These are phyloP conservation scores for Diutina catenulata DNA, from an alignment of 1,139 yeast species.

Conservation along the genomic window DNA sequence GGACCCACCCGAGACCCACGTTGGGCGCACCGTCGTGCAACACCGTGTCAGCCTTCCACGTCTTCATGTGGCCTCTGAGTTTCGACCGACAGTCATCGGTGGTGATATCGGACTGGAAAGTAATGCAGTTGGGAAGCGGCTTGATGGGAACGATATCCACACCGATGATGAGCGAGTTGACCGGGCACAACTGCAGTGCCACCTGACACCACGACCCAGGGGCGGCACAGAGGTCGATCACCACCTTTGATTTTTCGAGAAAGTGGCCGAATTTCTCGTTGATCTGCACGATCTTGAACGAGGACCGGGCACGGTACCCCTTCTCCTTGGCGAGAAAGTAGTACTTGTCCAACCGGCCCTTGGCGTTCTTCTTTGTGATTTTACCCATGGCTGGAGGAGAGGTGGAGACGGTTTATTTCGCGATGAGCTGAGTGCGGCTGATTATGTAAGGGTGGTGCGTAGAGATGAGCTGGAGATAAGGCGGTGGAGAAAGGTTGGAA, in stretches of 20 bases:
- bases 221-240: constrained; percentile 96
- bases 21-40: constrained; percentile 99
- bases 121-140: constrained; percentile 83
- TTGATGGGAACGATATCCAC: constrained; percentile 97
- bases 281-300: constrained; percentile 88
- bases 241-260: constrained; percentile 91
- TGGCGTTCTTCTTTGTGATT: constrained; percentile 90
- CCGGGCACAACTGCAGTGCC: constrained; percentile 85
- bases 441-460: no score
- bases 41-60: constrained; percentile 98
- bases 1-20: constrained; percentile 98
- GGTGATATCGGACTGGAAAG: constrained; percentile 94
- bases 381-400: constrained; percentile 52
- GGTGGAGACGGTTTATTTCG: no score
- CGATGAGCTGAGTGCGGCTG: no score
- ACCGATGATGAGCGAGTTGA: constrained; percentile 88
- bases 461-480: no score
- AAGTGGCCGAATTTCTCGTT: constrained; percentile 96
- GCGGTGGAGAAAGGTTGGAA: no score
- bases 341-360: constrained; percentile 98
- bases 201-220: constrained; percentile 99
- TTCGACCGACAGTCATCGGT: constrained; percentile 95
- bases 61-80: constrained; percentile 89
- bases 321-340: constrained; percentile 93
- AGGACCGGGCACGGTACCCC: constrained; percentile 98